These are phyloP conservation scores for Rhodotorula babjevae DNA, from an alignment of 768 basidiomycete species.

Conservation along the genomic window DNA sequence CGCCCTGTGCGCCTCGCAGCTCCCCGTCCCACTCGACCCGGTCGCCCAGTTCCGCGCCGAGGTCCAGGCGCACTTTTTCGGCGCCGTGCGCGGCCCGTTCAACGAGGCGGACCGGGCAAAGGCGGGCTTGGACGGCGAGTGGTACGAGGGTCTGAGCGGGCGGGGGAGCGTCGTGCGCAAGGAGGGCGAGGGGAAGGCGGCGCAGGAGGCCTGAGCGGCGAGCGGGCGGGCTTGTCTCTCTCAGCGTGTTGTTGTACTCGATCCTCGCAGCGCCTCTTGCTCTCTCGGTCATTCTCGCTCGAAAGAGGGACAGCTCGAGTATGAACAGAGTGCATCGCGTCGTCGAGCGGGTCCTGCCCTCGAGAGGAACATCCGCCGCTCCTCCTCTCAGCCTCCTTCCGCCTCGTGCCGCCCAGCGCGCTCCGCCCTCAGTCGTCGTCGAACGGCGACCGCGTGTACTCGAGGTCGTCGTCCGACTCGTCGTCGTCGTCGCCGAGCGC, in stretches of 20 bases:
- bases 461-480: constrained; percentile 31
- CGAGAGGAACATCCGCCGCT: too few species aligned
- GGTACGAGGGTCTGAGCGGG: constrained; percentile 67
- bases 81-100: constrained; percentile 75
- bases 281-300: neutral
- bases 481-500: constrained; percentile 3
- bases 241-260: neutral
- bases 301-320: neutral
- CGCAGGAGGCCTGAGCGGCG: neutral
- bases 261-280: too few species aligned
- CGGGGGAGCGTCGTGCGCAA: constrained; percentile 45
- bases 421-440: constrained; percentile 28
- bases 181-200: neutral
- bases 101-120: constrained; percentile 67
- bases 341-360: too few species aligned
- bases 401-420: too few species aligned
- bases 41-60: constrained; percentile 65
- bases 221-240: too few species aligned
- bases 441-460: constrained; percentile 30
- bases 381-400: too few species aligned
- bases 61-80: constrained; percentile 64
- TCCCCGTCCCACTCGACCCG: constrained; percentile 52
- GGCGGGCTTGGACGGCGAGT: constrained; percentile 67
- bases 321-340: neutral
- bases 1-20: constrained; percentile 23